Evolutionary conservation across 495 filamentous ascomycete species (phyloP).

Genomic region (Trichoderma virens): DNA sequence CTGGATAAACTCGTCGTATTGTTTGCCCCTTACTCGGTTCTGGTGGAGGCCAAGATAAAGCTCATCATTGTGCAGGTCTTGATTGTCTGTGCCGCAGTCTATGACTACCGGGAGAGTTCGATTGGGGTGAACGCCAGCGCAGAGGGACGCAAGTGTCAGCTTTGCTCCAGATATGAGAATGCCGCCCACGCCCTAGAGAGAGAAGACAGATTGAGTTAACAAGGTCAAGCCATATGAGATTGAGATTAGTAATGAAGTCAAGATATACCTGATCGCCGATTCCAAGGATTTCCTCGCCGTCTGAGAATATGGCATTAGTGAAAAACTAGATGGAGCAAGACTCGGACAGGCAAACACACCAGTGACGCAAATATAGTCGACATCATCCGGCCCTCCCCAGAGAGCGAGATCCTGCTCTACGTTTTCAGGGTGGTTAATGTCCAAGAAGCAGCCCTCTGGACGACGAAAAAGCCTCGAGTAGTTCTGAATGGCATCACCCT

Average conservation of each 20-base stretch:
- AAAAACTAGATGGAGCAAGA: background rate
- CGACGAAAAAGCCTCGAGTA: slow-evolving; percentile 71
- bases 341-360: slow-evolving; percentile 33
- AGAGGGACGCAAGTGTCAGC: slow-evolving; percentile 71
- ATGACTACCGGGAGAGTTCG: slow-evolving; percentile 74
- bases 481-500: slow-evolving; percentile 84
- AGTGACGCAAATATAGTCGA: slow-evolving; percentile 86
- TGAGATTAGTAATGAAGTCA: background rate
- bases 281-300: slow-evolving; percentile 64
- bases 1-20: slow-evolving; percentile 75
- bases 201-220: background rate
- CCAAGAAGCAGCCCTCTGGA: slow-evolving; percentile 62
- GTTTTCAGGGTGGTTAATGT: slow-evolving; percentile 47
- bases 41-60: slow-evolving; percentile 72
- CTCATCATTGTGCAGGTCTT: slow-evolving; percentile 67
- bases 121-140: slow-evolving; percentile 76
- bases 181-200: slow-evolving; percentile 61
- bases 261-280: slow-evolving; percentile 64
- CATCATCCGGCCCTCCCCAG: slow-evolving; percentile 63
- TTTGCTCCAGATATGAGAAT: slow-evolving; percentile 83
- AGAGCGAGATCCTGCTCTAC: slow-evolving; percentile 56
- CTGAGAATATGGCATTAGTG: slow-evolving; percentile 12
- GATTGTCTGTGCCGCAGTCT: slow-evolving; percentile 84
- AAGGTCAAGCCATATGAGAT: background rate
- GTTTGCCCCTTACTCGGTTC: slow-evolving; percentile 55